Evolutionary conservation across 2,329 filamentous ascomycete genomes (phyloP).

Genomic region (Colletotrichum falcatum): DNA sequence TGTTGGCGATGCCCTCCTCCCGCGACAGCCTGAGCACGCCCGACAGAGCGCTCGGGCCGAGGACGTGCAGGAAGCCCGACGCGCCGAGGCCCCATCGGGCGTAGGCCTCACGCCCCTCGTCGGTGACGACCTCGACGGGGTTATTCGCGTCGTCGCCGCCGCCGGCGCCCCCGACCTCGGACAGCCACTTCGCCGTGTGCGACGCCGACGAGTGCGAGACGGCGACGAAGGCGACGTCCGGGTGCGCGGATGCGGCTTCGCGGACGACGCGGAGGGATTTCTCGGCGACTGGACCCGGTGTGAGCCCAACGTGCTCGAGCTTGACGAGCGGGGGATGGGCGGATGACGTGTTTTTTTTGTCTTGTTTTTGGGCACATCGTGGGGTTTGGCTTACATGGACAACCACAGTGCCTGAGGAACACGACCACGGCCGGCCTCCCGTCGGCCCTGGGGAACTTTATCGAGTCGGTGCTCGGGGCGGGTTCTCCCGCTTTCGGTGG

Average conservation of each 20-base stretch:
- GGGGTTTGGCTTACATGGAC: constrained; percentile 69
- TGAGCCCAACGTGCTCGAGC: neutral
- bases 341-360: too few species aligned
- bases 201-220: constrained; percentile 69
- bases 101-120: constrained; percentile 70
- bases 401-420: constrained; percentile 80
- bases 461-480: constrained; percentile 9
- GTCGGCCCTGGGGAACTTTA: constrained; percentile 63
- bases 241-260: constrained; percentile 61
- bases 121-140: constrained; percentile 67
- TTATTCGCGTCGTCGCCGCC: constrained; percentile 55
- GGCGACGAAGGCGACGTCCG: constrained; percentile 67
- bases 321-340: too few species aligned
- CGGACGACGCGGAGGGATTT: constrained; percentile 71
- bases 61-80: constrained; percentile 70
- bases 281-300: constrained; percentile 68
- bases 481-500: constrained; percentile 1
- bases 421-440: constrained; percentile 70
- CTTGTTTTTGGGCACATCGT: too few species aligned
- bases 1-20: constrained; percentile 74
- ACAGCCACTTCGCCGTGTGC: constrained; percentile 69
- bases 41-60: constrained; percentile 69
- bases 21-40: constrained; percentile 68
- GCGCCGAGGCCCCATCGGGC: constrained; percentile 74
- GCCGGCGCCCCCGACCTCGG: constrained; percentile 66